phyloP scores from a whole-genome alignment of 257 asterid genomes.

The Solanum verrucosum region DNA sequence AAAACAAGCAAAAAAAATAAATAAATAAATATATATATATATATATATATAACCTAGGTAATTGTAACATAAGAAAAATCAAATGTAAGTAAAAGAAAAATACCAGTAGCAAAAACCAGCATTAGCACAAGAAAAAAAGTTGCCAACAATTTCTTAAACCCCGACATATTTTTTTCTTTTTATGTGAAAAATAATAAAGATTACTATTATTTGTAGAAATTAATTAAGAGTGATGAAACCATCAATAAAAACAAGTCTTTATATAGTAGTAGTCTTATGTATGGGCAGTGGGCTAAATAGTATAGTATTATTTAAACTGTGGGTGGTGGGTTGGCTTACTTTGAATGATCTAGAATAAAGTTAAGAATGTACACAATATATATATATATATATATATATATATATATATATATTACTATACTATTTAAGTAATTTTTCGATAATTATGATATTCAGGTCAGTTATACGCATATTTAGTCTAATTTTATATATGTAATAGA shows the following conservation, averaged over 20 bases:
- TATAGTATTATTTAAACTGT: background rate
- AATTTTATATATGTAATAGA: background rate
- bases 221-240: background rate
- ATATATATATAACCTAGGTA: background rate
- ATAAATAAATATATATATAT: too few species aligned
- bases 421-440: background rate
- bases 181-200: background rate
- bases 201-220: background rate
- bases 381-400: too few species aligned
- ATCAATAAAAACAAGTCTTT: background rate
- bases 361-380: background rate
- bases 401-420: too few species aligned
- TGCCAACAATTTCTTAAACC: background rate
- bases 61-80: background rate
- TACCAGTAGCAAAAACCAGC: conserved; percentile 3
- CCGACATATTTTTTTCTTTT: background rate
- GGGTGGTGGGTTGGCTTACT: background rate
- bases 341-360: background rate
- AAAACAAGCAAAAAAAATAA: too few species aligned
- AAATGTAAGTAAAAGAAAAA: background rate
- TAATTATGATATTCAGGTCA: background rate
- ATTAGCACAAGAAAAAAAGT: background rate
- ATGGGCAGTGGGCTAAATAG: background rate
- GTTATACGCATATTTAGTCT: rapidly evolving
- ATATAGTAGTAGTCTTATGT: background rate